Base-by-base conservation (phyloP, 2,329 filamentous ascomycete species). In the Hymenoscyphus linearis region DNA sequence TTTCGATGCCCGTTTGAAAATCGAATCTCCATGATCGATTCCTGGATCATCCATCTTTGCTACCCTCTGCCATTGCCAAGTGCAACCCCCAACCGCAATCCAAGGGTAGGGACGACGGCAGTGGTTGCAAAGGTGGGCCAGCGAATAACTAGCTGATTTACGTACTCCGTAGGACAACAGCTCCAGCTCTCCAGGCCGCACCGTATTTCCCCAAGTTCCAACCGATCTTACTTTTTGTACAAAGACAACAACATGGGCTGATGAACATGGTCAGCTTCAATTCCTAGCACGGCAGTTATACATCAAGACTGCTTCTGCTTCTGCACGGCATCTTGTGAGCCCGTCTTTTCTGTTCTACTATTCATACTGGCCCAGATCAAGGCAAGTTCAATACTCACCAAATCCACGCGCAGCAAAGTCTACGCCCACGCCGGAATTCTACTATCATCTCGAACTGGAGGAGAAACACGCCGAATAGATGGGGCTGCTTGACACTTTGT, bases 391-490 rank as follows among this genome's bases (percentile, higher is more conserved):
- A 54, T 44, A 61, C 62, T 64, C 54, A 64, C 56, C 59, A 59
- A 61, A 63, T 57, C 44, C 57, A 34, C 57, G 54, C 54, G 52
- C 55, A 65, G 60, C 40, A 58, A 26, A 40, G 44, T 25, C 40
- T 59, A 44, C 58, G 40, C 52, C 44, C 36, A 55, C 58, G 54
- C 55, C 56, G 58, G 25, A 36, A 52, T 34, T 53, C 59, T 27
- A 31, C 40, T 36, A 40, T 52, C 35, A 35, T 50, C 52, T 26
- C 37, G 34, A 52, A 57, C 31, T 50, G 59, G 34, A 52, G 37
- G 57, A 57, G 56, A 50, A 22, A 78, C 27, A 18, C 77, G 74
- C 25, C 80, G 66, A 56, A 69, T 70, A 67, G 69, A 70, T 65
- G 65, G 64, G 61, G 54, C 55, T 61, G 59, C 55, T 64, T 52